These are phyloP conservation scores for Lobosporangium transversale DNA, from an alignment of 192 early-diverging fungal genomes.

Conservation along the genomic window DNA sequence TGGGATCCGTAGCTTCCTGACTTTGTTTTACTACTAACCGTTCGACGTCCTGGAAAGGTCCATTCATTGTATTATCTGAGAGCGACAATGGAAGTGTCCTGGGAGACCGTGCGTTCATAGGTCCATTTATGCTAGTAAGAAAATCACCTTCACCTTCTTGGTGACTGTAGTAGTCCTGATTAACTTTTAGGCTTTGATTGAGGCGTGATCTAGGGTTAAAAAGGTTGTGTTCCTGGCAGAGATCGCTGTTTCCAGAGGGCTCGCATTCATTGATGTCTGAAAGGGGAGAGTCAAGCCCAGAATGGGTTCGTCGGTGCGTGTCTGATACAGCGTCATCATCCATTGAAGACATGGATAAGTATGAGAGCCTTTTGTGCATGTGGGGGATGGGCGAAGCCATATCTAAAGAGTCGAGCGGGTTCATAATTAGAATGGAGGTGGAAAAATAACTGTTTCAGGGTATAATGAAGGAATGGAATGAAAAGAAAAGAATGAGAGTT, in stretches of 20 bases:
- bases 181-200: neutral
- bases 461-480: too few species aligned
- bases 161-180: neutral
- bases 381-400: slow-evolving; percentile 15
- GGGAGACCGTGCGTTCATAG: neutral
- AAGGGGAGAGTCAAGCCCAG: slow-evolving; percentile 19
- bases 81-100: neutral
- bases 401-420: neutral
- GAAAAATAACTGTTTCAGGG: too few species aligned
- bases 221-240: neutral
- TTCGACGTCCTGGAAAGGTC: neutral
- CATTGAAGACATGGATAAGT: slow-evolving; percentile 26
- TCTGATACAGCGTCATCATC: slow-evolving; percentile 34
- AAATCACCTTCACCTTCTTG: neutral
- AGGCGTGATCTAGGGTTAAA: neutral
- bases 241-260: neutral
- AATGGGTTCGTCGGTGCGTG: slow-evolving; percentile 15
- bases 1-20: neutral
- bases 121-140: neutral
- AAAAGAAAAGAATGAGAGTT: too few species aligned
- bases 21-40: neutral
- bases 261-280: slow-evolving; percentile 19
- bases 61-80: neutral
- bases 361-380: slow-evolving; percentile 12
- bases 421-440: neutral